Percentiles rank a stretch among this genome's conserved stretches.
phyloP scores from a whole-genome alignment of 1,284 basidiomycete genomes.

The Leccinum huronense region DNA sequence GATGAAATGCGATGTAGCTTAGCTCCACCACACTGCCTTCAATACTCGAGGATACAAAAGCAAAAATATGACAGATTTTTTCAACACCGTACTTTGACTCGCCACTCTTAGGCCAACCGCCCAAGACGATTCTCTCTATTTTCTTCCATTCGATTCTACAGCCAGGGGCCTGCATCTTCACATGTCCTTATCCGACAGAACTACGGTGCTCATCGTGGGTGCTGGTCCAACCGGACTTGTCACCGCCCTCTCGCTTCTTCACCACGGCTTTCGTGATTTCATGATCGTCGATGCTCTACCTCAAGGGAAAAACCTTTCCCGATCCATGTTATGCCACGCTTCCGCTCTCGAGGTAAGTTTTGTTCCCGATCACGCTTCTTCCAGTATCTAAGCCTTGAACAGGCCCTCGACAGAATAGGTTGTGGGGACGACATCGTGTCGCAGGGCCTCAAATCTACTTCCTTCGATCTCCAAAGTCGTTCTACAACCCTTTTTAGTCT shows the following conservation, averaged over 20 bases:
- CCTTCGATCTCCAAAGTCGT: neutral
- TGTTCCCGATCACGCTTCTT: neutral
- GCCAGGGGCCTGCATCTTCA: slow-evolving; percentile 24
- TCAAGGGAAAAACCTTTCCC: neutral
- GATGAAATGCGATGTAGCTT: too few species aligned
- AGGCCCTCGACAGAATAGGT: neutral
- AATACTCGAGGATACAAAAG: too few species aligned
- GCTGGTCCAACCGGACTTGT: slow-evolving; percentile 31
- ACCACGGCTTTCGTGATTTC: slow-evolving; percentile 43
- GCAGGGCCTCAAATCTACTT: slow-evolving; percentile 27
- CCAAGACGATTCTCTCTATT: too few species aligned
- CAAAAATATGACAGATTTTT: too few species aligned
- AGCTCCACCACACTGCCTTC: too few species aligned
- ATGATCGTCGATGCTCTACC: neutral
- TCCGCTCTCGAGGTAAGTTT: neutral
- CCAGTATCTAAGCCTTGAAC: too few species aligned
- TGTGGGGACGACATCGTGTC: slow-evolving; percentile 18
- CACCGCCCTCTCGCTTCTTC: slow-evolving; percentile 27
- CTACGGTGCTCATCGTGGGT: slow-evolving; percentile 6
- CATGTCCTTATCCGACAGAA: slow-evolving; percentile 1
- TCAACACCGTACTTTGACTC: too few species aligned
- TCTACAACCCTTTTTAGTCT: neutral
- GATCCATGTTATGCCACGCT: neutral
- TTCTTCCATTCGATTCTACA: too few species aligned
- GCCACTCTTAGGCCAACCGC: too few species aligned